phyloP scores from a whole-genome alignment of 2,329 filamentous ascomycete species.

The Bipolaris sorokiniana region DNA sequence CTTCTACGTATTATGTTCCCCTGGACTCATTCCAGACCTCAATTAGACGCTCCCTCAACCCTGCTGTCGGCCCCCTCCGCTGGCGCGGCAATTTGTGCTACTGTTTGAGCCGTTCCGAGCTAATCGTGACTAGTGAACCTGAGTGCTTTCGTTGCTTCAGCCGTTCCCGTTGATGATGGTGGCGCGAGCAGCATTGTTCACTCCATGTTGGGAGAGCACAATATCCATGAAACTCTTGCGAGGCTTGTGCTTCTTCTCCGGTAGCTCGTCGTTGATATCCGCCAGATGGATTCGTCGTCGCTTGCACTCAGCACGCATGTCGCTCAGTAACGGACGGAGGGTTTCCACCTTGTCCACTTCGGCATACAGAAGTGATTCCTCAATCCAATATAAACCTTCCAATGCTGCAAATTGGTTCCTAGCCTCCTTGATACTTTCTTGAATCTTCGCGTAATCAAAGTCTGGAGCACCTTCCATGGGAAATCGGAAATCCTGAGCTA shows the following conservation, averaged over 20 bases:
- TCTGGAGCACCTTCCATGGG: constrained; percentile 48
- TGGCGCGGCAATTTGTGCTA: background rate
- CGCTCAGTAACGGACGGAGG: constrained; percentile 36
- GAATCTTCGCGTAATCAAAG: constrained; percentile 46
- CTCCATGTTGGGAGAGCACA: constrained; percentile 33
- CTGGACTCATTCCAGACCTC: background rate
- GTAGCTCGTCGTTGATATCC: constrained; percentile 24
- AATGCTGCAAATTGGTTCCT: constrained; percentile 46
- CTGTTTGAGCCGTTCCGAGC: background rate
- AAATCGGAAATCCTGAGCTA: constrained; percentile 49
- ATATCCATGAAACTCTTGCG: constrained; percentile 48
- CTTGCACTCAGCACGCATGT: constrained; percentile 39
- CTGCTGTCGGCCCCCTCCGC: background rate
- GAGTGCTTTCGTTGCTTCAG: constrained; percentile 20
- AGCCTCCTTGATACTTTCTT: constrained; percentile 45
- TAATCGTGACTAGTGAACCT: constrained; percentile 13
- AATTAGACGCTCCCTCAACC: background rate
- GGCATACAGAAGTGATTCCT: constrained; percentile 33
- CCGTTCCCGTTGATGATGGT: constrained; percentile 34
- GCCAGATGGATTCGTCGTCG: constrained; percentile 34
- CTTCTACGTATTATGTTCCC: background rate
- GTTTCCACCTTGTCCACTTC: constrained; percentile 41
- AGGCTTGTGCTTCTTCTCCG: constrained; percentile 40
- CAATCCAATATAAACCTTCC: constrained; percentile 49
- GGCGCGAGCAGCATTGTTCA: constrained; percentile 25